Evolutionary conservation across 495 filamentous ascomycete genomes (phyloP).

Genomic region (Chaetomium tenue): DNA sequence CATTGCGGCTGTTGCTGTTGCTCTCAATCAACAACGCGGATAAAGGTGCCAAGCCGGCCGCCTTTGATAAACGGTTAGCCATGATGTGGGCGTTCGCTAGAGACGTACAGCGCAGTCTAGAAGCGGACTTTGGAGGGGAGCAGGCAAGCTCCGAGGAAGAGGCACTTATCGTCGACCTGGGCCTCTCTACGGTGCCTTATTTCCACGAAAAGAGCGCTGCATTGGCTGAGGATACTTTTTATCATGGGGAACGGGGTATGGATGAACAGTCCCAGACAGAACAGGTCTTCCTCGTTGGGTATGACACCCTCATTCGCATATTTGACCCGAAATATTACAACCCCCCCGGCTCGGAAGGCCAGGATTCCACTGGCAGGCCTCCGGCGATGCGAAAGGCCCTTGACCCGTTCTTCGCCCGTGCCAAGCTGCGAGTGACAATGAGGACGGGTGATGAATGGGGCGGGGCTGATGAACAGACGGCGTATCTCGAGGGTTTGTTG

Average conservation of each 20-base stretch:
- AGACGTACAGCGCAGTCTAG: constrained; percentile 48
- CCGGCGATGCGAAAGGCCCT: constrained; percentile 52
- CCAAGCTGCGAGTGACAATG: constrained; percentile 69
- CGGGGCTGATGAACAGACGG: constrained; percentile 54
- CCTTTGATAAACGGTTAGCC: constrained; percentile 74
- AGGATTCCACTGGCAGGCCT: constrained; percentile 40
- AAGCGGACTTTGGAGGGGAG: not conserved
- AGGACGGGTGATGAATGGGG: constrained; percentile 70
- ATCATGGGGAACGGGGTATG: constrained; percentile 32
- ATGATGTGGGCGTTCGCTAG: constrained; percentile 84
- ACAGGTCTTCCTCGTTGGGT: constrained; percentile 82
- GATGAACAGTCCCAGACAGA: constrained; percentile 32
- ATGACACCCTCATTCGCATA: constrained; percentile 82
- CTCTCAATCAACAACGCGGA: constrained; percentile 92
- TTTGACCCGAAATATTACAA: constrained; percentile 81
- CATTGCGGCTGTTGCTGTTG: constrained; percentile 67
- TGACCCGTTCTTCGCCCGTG: constrained; percentile 64
- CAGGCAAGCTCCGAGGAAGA: constrained; percentile 7
- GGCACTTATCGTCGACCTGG: constrained; percentile 65
- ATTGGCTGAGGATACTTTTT: constrained; percentile 57
- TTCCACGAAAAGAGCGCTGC: constrained; percentile 80
- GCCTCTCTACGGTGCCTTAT: constrained; percentile 75
- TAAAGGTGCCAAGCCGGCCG: constrained; percentile 79
- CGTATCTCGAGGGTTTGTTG: constrained; percentile 54
- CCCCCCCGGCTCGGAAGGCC: constrained; percentile 37